Evolutionary conservation across 768 basidiomycete species (phyloP).

Genomic region (Lactarius vividus): DNA sequence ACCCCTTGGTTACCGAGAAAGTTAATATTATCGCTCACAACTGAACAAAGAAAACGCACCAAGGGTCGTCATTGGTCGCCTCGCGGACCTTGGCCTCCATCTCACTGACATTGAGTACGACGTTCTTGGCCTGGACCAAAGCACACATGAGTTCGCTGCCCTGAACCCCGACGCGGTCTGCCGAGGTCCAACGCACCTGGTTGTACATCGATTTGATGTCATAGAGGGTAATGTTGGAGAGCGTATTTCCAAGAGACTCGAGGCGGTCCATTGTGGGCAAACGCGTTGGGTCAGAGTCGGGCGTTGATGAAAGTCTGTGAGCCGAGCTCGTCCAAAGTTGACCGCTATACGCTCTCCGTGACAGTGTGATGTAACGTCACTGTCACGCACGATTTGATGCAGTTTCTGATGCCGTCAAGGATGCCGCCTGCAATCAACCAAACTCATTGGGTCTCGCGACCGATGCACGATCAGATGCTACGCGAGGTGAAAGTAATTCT

Average conservation of each 20-base stretch:
- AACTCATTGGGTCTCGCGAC: too few species aligned
- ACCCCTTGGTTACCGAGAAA: constrained; percentile 58
- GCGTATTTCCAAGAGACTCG: constrained; percentile 67
- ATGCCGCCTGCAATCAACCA: too few species aligned
- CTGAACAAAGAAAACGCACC: constrained; percentile 52
- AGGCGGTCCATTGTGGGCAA: constrained; percentile 68
- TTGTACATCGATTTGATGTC: constrained; percentile 95
- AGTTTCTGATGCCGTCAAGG: too few species aligned
- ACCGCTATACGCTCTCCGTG: neutral
- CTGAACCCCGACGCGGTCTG: neutral
- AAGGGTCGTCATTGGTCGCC: constrained; percentile 97
- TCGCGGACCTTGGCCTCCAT: constrained; percentile 97
- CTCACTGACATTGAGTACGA: constrained; percentile 93
- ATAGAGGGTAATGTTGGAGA: constrained; percentile 86
- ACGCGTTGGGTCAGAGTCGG: neutral
- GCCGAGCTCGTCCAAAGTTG: neutral
- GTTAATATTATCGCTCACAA: neutral
- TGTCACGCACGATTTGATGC: too few species aligned
- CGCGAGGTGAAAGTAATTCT: neutral
- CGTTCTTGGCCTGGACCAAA: constrained; percentile 77
- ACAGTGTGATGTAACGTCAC: neutral
- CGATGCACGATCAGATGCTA: too few species aligned
- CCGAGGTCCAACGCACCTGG: constrained; percentile 55
- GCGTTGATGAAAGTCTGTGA: neutral
- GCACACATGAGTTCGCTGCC: neutral